Percentiles rank a stretch among this genome's conserved stretches.
These are phyloP conservation scores for Geopyxis carbonaria DNA, from an alignment of 495 filamentous ascomycete species.

Conservation along the genomic window DNA sequence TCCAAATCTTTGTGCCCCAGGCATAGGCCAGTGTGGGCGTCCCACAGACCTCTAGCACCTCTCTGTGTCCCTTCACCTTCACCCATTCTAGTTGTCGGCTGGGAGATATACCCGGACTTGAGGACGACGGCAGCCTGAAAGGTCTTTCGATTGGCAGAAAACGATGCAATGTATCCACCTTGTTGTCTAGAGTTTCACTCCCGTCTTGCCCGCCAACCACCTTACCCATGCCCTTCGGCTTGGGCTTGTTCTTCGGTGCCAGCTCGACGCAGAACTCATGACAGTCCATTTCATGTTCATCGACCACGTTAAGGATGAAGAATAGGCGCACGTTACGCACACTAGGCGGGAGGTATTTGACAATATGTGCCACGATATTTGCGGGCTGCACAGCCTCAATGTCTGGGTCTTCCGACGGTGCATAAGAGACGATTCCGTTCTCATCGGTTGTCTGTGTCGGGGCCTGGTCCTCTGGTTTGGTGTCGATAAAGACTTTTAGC, in stretches of 20 bases:
- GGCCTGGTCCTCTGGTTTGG: background rate
- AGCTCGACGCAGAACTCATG: too few relatives aligned
- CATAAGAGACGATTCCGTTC: constrained; percentile 1
- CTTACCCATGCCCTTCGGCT: too few relatives aligned
- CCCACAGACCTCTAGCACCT: background rate
- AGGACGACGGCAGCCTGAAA: too few relatives aligned
- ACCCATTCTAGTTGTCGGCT: background rate
- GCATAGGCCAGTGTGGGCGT: background rate
- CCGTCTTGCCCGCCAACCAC: too few relatives aligned
- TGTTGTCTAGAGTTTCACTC: too few relatives aligned
- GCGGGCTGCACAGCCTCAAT: background rate
- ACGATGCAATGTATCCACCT: background rate
- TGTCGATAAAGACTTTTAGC: background rate
- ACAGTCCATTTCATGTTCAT: too few relatives aligned
- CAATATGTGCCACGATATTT: background rate
- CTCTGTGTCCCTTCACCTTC: background rate
- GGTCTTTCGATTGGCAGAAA: background rate
- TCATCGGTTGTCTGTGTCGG: background rate
- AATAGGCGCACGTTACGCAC: too few relatives aligned
- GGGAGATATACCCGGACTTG: too few relatives aligned
- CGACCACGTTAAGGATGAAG: too few relatives aligned
- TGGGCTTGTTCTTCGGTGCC: too few relatives aligned
- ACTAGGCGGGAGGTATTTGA: constrained; percentile 1
- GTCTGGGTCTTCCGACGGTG: background rate
- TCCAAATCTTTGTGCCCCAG: background rate